Evolutionary conservation across 768 basidiomycete species (phyloP), one percentile per base, ranked within the genome.

Genomic region (Mycena polygramma): DNA sequence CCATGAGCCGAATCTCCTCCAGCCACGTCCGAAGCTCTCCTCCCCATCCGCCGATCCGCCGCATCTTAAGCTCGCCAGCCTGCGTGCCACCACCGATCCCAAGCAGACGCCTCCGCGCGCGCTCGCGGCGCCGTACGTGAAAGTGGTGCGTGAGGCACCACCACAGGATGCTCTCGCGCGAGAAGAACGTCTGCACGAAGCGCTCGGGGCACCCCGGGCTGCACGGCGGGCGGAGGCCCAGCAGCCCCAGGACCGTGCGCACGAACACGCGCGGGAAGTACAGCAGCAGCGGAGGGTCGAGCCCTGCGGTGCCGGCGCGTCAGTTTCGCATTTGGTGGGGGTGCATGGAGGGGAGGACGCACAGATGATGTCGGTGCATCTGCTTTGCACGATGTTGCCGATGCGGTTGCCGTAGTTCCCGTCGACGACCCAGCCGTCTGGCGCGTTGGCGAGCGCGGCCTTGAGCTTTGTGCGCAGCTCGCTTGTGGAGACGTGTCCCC

Each of bases 201-300:
- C 72, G 77, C 62, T 91, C 88, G 2, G 26, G 4, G 74, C 89
- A 90, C 0, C 87, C 89, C 15, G 83, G 81, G 30, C 84, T 84
- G 72, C 90, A 90, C 0, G 83, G 75, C 1, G 77, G 64, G 1
- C 65, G 49, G 26, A 83, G 68, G 0, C 82, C 63, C 8, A 86
- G 59, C 9, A 89, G 69, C 19, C 89, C 83, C 65, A 81, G 76
- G 19, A 90, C 72, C 0, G 90, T 91, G 49, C 91, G 83, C 61
- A 81, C 69, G 68, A 86, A 72, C 36, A 91, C 72, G n/a, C 91
- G 88, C 22, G 90, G 89, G 66, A 92, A 83, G 78, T 91, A 92
- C 11, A 88, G 77, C 15, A 81, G 17, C 36, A 92, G 80, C 9
- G 91, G 92, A 7, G 90, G 90, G 71, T 92, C 90, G 26, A 92